Conservation (phyloP, 306 rosid genomes). For the Hylodesmum podocarpum region DNA sequence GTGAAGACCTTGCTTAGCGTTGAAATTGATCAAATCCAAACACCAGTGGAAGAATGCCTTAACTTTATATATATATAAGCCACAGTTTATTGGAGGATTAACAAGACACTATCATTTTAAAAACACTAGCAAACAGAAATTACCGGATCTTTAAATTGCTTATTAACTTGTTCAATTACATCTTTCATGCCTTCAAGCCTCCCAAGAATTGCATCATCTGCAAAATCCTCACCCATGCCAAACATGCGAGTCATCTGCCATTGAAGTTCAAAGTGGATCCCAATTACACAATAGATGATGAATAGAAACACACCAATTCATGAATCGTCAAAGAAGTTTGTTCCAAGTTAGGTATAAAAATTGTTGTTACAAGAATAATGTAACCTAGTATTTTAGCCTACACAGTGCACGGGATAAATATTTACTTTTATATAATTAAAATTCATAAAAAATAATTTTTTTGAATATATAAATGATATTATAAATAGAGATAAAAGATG, state of each 20-base stretch:
- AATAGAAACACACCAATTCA: neutral
- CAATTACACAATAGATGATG: conserved; percentile 9
- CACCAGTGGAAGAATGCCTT: neutral
- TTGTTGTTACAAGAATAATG: neutral
- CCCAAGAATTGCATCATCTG: conserved; percentile 94
- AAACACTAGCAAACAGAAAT: conserved; percentile 20
- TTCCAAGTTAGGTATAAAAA: neutral
- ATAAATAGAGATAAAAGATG: neutral
- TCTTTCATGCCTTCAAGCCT: conserved; percentile 96
- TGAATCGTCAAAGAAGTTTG: conserved; percentile 20
- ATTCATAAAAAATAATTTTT: neutral
- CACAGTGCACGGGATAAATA: neutral
- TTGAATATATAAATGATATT: neutral
- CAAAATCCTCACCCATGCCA: conserved; percentile 94
- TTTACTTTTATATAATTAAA: neutral
- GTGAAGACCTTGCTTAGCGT: neutral
- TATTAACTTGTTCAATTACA: conserved; percentile 90
- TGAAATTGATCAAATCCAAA: neutral
- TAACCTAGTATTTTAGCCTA: neutral
- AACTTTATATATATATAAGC: neutral
- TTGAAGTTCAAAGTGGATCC: neutral
- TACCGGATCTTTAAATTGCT: conserved; percentile 97
- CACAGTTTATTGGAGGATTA: neutral
- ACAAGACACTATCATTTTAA: conserved; percentile 10
- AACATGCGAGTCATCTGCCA: conserved; percentile 84